Conservation (phyloP, 2,329 filamentous ascomycete genomes). For the Arthroderma sp. region DNA sequence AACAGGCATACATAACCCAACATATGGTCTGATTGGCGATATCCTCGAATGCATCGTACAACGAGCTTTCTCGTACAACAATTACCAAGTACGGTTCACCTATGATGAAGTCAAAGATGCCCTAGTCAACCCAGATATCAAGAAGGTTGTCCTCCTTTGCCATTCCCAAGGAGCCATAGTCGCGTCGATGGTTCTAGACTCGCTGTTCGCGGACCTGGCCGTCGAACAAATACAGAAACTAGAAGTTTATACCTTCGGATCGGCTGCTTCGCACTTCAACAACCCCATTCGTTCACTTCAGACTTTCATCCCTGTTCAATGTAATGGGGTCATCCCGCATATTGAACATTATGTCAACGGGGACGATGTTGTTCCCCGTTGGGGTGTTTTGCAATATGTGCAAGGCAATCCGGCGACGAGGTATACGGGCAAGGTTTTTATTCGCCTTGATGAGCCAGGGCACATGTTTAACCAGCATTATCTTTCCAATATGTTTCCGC, state of each 20-base stretch:
- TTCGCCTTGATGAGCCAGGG: conserved; percentile 26
- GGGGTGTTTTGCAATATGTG: conserved; percentile 59
- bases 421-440: conserved; percentile 38
- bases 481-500: conserved; percentile 30
- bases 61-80: conserved; percentile 60
- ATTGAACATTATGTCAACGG: conserved; percentile 72
- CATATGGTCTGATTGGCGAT: conserved; percentile 62
- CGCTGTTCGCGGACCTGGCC: conserved; percentile 59
- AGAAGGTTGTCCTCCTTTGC: conserved; percentile 59
- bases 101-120: conserved; percentile 52
- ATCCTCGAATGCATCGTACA: conserved; percentile 66
- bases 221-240: conserved; percentile 53
- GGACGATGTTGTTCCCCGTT: conserved; percentile 59
- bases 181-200: conserved; percentile 59
- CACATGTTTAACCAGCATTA: conserved; percentile 36
- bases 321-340: conserved; percentile 44
- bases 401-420: conserved; percentile 35
- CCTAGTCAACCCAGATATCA: conserved; percentile 47
- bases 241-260: conserved; percentile 65
- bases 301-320: not conserved
- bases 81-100: conserved; percentile 45
- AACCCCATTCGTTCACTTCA: conserved; percentile 47
- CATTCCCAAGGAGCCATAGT: conserved; percentile 71
- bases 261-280: conserved; percentile 70
- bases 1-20: conserved; percentile 62